These are phyloP conservation scores for Malania oleifera DNA, from an alignment of 164 flowering plant genomes.

Conservation along the genomic window DNA sequence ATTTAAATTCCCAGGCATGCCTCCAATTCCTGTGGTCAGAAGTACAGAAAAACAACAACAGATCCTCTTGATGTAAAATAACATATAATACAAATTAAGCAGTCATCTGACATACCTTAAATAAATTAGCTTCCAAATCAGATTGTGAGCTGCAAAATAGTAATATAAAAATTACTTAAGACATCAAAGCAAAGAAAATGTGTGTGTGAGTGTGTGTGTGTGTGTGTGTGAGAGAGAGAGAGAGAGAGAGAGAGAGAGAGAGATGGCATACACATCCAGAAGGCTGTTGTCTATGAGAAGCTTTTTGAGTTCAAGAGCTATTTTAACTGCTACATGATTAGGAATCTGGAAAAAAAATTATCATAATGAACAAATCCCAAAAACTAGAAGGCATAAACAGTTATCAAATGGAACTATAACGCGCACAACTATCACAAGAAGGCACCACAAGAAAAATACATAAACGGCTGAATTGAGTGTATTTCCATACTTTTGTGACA, in stretches of 20 bases:
- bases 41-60: neutral
- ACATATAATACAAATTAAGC: neutral
- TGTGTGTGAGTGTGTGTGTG: neutral
- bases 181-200: neutral
- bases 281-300: slow-evolving; percentile 94
- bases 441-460: no score
- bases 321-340: slow-evolving; percentile 92
- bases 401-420: neutral
- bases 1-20: neutral
- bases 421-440: no score
- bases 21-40: neutral
- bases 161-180: neutral
- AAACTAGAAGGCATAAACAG: neutral
- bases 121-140: slow-evolving; percentile 90
- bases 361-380: neutral
- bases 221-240: neutral
- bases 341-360: slow-evolving; percentile 65
- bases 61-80: neutral
- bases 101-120: slow-evolving; percentile 54
- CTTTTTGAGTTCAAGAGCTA: slow-evolving; percentile 93
- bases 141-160: slow-evolving; percentile 71
- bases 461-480: no score
- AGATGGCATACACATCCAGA: slow-evolving; percentile 74
- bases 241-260: slow-evolving; percentile 6
- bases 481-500: slow-evolving; percentile 92